These are phyloP conservation scores for Magnusiomyces fungicola DNA, from an alignment of 1,139 yeast genomes.

Conservation along the genomic window DNA sequence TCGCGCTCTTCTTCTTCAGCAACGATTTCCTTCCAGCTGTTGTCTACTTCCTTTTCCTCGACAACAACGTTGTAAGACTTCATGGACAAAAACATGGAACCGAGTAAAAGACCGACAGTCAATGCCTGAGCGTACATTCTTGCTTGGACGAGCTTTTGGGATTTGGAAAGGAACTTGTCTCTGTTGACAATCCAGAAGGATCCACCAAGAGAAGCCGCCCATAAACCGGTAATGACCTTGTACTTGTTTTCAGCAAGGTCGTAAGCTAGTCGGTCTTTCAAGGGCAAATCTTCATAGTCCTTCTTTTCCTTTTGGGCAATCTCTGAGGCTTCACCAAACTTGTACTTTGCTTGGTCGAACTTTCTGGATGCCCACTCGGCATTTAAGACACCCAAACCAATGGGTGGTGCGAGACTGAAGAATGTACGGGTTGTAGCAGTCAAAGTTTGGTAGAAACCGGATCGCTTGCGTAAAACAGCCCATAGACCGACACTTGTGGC, in stretches of 20 bases:
- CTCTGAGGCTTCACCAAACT: conserved; percentile 13
- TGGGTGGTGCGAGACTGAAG: conserved; percentile 26
- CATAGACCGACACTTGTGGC: conserved; percentile 41
- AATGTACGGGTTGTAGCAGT: conserved; percentile 23
- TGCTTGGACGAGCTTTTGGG: conserved; percentile 88
- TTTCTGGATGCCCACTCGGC: conserved; percentile 31
- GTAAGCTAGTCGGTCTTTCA: conserved; percentile 8
- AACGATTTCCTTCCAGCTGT: conserved; percentile 28
- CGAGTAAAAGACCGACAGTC: conserved; percentile 35
- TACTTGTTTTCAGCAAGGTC: conserved; percentile 49
- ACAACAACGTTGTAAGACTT: conserved; percentile 9
- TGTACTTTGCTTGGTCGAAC: conserved; percentile 24
- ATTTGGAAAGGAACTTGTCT: conserved; percentile 66
- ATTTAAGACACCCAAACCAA: conserved; percentile 27
- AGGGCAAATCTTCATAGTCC: conserved; percentile 7
- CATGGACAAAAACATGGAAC: conserved; percentile 30
- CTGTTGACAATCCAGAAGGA: conserved; percentile 71
- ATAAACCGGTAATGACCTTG: conserved; percentile 64
- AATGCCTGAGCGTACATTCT: conserved; percentile 91
- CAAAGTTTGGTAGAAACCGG: conserved; percentile 22
- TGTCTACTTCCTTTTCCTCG: conserved; percentile 30
- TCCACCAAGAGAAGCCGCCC: conserved; percentile 85
- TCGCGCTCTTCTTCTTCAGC: conserved; percentile 26
- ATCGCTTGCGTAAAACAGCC: conserved; percentile 17
- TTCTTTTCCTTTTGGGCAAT: conserved; percentile 1